Base-by-base conservation (phyloP, 148 eudicot genomes). In the Salicornia ramosissima region DNA sequence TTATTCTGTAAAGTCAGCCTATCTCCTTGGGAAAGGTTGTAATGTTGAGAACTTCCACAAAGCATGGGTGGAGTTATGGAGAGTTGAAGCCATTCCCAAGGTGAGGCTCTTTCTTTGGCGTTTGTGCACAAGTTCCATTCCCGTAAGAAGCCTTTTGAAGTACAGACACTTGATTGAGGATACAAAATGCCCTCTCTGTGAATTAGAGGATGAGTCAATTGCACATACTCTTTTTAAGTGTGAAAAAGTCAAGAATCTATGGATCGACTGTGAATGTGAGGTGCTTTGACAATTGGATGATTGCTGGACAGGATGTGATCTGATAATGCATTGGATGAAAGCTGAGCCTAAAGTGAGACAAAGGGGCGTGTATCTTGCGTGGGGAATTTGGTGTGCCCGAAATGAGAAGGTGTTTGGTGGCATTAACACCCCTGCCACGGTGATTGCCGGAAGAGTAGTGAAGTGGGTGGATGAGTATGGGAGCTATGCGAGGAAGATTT, bases 221-320 rank as follows among this genome's bases (percentile, higher is more conserved):
- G 2, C 51, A 47, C n/a, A n/a, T n/a, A 12, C 2, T n/a, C n/a
- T n/a, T n/a, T n/a, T n/a, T n/a, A n/a, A n/a, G n/a, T n/a, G n/a
- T n/a, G n/a, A n/a, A n/a, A n/a, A n/a, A n/a, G n/a, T n/a, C n/a
- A n/a, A n/a, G n/a, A n/a, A n/a, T n/a, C n/a, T n/a, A n/a, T n/a
- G n/a, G n/a, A n/a, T n/a, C n/a, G n/a, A n/a, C n/a, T 47, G 14
- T 16, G 19, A 5, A 5, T 47, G 51, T 14, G 0, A 2, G 2
- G 2, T 18, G 19, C 3, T 47, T 5, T 5, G 10, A 0, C 26
- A 22, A 0, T 1, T 52, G 0, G n/a, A n/a, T n/a, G n/a, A n/a
- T n/a, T n/a, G n/a, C n/a, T n/a, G n/a, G n/a, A n/a, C n/a, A n/a
- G n/a, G n/a, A n/a, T n/a, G n/a, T n/a, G n/a, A n/a, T n/a, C n/a